Percentiles rank a stretch among this genome's conserved stretches.
Evolutionary conservation across 2,329 filamentous ascomycete species (phyloP).

Genomic region (Monosporascus sp.): DNA sequence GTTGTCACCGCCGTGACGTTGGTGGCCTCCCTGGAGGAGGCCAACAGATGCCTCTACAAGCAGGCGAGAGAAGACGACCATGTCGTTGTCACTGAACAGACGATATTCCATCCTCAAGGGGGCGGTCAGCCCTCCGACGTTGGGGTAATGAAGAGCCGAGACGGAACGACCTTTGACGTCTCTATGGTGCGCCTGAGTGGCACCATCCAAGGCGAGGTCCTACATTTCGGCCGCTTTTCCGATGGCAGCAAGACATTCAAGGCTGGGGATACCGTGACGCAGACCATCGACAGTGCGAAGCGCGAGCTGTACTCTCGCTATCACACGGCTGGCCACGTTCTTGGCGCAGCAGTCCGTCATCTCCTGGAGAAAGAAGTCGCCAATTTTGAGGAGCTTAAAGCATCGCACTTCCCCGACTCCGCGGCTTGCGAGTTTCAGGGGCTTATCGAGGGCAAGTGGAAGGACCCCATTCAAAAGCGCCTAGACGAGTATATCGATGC

Average conservation of each 20-base stretch:
- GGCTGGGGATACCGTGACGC: constrained; percentile 40
- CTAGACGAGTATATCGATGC: constrained; percentile 53
- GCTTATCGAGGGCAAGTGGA: constrained; percentile 58
- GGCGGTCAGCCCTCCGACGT: constrained; percentile 68
- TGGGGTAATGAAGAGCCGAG: constrained; percentile 44
- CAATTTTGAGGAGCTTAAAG: constrained; percentile 62
- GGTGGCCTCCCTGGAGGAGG: constrained; percentile 43
- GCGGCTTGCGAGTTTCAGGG: constrained; percentile 65
- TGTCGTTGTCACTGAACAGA: constrained; percentile 56
- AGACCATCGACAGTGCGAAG: constrained; percentile 55
- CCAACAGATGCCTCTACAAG: constrained; percentile 54
- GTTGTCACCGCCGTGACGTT: constrained; percentile 38
- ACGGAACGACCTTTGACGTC: constrained; percentile 42
- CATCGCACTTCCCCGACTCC: constrained; percentile 63
- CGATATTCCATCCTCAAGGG: constrained; percentile 73
- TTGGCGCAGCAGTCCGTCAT: constrained; percentile 60
- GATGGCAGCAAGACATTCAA: constrained; percentile 27
- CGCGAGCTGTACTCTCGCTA: constrained; percentile 60
- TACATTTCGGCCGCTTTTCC: constrained; percentile 59
- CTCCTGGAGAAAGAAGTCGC: constrained; percentile 46
- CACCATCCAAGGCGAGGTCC: constrained; percentile 45
- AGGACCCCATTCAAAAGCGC: constrained; percentile 54
- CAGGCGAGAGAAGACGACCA: constrained; percentile 42
- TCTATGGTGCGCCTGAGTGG: constrained; percentile 50
- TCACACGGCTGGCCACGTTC: constrained; percentile 69